Base-by-base conservation (phyloP, 2,329 filamentous ascomycete species). In the Penicillium sumatraense region DNA sequence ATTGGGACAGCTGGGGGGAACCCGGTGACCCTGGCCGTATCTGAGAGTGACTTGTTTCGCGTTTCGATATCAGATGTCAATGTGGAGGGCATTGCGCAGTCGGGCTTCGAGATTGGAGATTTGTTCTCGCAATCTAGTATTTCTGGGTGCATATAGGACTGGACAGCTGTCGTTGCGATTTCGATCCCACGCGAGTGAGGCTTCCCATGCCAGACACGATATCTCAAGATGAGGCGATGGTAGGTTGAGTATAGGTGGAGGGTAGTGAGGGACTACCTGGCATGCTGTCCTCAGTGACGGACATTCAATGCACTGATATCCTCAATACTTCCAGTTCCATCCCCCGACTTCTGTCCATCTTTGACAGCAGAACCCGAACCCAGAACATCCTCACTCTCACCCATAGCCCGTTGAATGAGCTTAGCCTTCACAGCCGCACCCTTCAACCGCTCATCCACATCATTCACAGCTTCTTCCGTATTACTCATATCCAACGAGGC, bases 401-500 rank as follows among this genome's bases (percentile, higher is more conserved):
- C 83, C 23, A 84, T 67, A 9, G 90, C 86, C 57, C 87, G 87
- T 72, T 95, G 89, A 41, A 98, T 86, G 44, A 99, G 83, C 75
- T 93, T 96, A 1, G 85, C 84, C 72, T 96, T 97, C 3, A 89
- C 89, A 63, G 86, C 84, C 3, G 92, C 93, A 60, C 90, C 85
- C 75, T 93, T 95, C 35, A 96, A 70, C 11, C 93, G 83, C 71
- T 97, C 91, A 67, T 99, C 95, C 68, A 96, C 93, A 67, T 97
- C 93, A 48, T 89, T 89, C 20, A 99, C 92, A 0, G 89, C 88
- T 44, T 96, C 91, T 69, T 98, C 93, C 4, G 85, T 89, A 70
- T 99, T 99, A 56, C 88, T 82, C 18, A 87, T 93, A 14, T 87
- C 87, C 40, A 97, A 75, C 1, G 87, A 93, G 5, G 86, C 86